These are phyloP conservation scores for Rhodotorula mucilaginosa DNA, from an alignment of 1,284 basidiomycete species.

Conservation along the genomic window DNA sequence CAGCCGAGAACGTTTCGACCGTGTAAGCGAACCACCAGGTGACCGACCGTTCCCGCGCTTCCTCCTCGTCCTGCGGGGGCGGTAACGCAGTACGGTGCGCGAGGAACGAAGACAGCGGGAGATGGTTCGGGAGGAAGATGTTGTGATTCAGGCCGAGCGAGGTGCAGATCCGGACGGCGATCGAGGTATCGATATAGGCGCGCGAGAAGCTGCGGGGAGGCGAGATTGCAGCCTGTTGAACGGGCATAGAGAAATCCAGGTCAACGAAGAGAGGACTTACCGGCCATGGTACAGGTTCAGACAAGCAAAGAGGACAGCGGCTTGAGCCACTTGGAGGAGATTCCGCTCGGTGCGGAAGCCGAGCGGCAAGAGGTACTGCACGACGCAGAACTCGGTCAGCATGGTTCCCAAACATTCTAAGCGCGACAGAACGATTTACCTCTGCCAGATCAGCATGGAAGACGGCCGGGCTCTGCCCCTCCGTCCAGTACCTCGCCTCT, in stretches of 20 bases:
- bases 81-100: constrained; percentile 4
- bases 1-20: constrained; percentile 27
- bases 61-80: constrained; percentile 11
- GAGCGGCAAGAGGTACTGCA: constrained; percentile 7
- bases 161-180: constrained; percentile 73
- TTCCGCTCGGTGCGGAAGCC: constrained; percentile 49
- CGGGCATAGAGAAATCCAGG: rapidly evolving
- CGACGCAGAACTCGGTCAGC: neutral
- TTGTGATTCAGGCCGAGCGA: constrained; percentile 58
- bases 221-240: too few species aligned
- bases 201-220: constrained; percentile 62
- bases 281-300: constrained; percentile 81
- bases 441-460: constrained; percentile 13
- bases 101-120: neutral
- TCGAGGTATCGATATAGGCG: constrained; percentile 82
- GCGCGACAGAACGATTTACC: neutral
- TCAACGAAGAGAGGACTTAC: neutral
- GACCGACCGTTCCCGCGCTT: constrained; percentile 7
- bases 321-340: constrained; percentile 78
- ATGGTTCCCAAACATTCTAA: neutral
- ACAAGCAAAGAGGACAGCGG: constrained; percentile 77
- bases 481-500: constrained; percentile 22
- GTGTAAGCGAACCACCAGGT: constrained; percentile 22
- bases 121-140: neutral
- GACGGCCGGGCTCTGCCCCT: constrained; percentile 1